Evolutionary conservation across 2,329 filamentous ascomycete genomes (phyloP).

Genomic region (Epichloe sylvatica): DNA sequence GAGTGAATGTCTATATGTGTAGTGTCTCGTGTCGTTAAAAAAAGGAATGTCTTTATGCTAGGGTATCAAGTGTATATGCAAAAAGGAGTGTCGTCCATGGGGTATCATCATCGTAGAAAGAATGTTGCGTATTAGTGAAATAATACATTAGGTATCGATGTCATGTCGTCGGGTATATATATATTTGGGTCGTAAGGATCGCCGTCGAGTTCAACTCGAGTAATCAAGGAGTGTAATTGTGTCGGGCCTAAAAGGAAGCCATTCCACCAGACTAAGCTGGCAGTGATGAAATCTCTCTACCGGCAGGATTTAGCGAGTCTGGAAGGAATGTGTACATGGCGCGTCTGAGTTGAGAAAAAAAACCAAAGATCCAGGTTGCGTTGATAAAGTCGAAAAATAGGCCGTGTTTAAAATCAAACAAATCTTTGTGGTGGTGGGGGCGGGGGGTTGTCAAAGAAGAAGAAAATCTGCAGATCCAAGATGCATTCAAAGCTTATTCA

Average conservation of each 20-base stretch:
- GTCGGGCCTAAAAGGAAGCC: background rate
- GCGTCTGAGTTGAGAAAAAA: constrained; percentile 16
- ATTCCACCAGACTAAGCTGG: background rate
- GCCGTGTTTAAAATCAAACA: no score
- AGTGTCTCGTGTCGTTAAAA: constrained; percentile 9
- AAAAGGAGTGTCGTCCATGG: constrained; percentile 2
- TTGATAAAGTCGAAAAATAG: no score
- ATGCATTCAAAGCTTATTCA: constrained; percentile 11
- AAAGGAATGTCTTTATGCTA: constrained; percentile 31
- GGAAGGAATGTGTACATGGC: constrained; percentile 25
- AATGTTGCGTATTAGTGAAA: constrained; percentile 18
- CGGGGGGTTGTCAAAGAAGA: no score
- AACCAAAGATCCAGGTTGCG: background rate
- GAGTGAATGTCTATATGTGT: constrained; percentile 6
- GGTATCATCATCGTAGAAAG: constrained; percentile 22
- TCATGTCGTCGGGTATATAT: background rate
- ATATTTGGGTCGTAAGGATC: constrained; percentile 13
- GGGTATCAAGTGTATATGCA: constrained; percentile 2
- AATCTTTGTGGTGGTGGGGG: no score
- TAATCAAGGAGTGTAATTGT: background rate
- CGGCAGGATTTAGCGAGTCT: constrained; percentile 18
- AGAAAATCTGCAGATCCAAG: constrained; percentile 10
- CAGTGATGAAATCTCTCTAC: background rate
- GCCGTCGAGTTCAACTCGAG: constrained; percentile 19
- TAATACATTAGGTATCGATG: constrained; percentile 16